These are phyloP conservation scores for Gliomastix tumulicola DNA, from an alignment of 2,329 filamentous ascomycete genomes.

Conservation along the genomic window DNA sequence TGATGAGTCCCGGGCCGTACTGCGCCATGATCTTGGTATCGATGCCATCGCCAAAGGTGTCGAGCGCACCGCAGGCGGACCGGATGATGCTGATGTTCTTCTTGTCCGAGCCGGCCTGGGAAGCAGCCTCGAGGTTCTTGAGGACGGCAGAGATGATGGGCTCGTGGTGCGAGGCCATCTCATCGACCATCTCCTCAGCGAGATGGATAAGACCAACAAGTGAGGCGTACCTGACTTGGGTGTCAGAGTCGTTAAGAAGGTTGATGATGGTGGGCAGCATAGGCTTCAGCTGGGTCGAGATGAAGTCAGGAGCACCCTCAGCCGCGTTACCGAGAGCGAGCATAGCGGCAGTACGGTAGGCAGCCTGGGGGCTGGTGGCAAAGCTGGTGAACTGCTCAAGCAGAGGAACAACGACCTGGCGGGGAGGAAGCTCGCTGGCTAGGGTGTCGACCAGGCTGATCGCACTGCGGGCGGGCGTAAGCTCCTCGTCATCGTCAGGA, in stretches of 20 bases:
- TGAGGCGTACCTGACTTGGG: slow-evolving; percentile 78
- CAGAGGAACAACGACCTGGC: slow-evolving; percentile 88
- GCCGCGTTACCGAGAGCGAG: slow-evolving; percentile 89
- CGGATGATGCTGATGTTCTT: slow-evolving; percentile 82
- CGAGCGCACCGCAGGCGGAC: slow-evolving; percentile 81
- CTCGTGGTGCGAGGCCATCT: slow-evolving; percentile 79
- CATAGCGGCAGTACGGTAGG: slow-evolving; percentile 84
- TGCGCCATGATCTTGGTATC: slow-evolving; percentile 67
- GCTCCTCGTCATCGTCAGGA: slow-evolving; percentile 65
- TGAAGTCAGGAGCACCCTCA: slow-evolving; percentile 95
- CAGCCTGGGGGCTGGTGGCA: slow-evolving; percentile 65
- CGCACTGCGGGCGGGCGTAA: slow-evolving; percentile 75
- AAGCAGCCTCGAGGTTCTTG: slow-evolving; percentile 81
- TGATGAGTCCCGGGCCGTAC: slow-evolving; percentile 78
- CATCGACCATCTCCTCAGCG: slow-evolving; percentile 88
- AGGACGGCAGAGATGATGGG: slow-evolving; percentile 77
- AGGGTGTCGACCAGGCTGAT: slow-evolving; percentile 85
- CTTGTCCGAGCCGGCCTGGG: slow-evolving; percentile 60
- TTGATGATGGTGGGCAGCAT: slow-evolving; percentile 81
- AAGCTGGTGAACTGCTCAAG: slow-evolving; percentile 81
- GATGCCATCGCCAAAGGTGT: slow-evolving; percentile 85
- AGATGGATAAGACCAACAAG: slow-evolving; percentile 83
- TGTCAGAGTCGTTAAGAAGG: slow-evolving; percentile 77
- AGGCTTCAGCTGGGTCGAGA: slow-evolving; percentile 81
- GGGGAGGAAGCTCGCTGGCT: slow-evolving; percentile 80